These are phyloP conservation scores for Exophiala oligosperma DNA, from an alignment of 2,329 filamentous ascomycete genomes.

Conservation along the genomic window DNA sequence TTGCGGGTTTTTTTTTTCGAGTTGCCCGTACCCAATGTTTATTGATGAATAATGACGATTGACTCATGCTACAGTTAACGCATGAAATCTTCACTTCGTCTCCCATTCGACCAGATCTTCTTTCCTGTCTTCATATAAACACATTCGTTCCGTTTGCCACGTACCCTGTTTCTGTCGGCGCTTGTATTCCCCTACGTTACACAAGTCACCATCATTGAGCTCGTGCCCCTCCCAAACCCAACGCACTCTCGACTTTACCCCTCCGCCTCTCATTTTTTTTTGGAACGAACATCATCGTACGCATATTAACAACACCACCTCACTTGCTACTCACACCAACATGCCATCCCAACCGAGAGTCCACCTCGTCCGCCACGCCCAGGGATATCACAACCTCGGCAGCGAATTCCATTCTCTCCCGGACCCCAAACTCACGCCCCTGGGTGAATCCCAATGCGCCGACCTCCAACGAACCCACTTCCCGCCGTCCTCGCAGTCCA, in stretches of 20 bases:
- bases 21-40: too few relatives aligned
- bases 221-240: not conserved
- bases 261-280: too few relatives aligned
- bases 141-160: not conserved
- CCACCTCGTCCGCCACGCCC: constrained; percentile 33
- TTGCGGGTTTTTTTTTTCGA: not conserved
- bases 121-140: not conserved
- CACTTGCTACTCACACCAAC: too few relatives aligned
- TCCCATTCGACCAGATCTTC: not conserved
- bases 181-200: not conserved
- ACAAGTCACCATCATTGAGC: too few relatives aligned
- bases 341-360: constrained; percentile 25
- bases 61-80: not conserved
- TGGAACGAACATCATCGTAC: not conserved
- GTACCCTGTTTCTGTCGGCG: too few relatives aligned
- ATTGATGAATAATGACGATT: not conserved
- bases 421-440: constrained; percentile 76
- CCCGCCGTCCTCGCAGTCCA: constrained; percentile 50
- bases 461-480: constrained; percentile 59
- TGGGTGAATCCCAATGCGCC: constrained; percentile 74
- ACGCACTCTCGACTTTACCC: too few relatives aligned
- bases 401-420: constrained; percentile 67
- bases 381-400: constrained; percentile 79
- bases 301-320: not conserved
- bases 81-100: not conserved